phyloP scores from a whole-genome alignment of 1,139 yeast species.

The Saccharomycopsis crataegensis region DNA sequence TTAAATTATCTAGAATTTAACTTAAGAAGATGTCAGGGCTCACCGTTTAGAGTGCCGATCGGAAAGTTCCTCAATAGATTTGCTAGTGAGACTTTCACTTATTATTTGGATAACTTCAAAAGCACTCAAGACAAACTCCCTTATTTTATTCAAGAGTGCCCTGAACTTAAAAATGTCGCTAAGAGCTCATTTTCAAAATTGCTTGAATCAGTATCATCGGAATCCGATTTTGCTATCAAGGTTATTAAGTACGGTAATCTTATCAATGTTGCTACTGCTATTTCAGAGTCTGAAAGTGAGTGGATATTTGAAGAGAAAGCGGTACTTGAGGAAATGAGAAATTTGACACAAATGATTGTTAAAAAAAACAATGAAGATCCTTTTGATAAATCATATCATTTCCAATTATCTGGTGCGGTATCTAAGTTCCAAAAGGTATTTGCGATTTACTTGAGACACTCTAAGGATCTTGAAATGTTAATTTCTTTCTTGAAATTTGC shows the following conservation, averaged over 20 bases:
- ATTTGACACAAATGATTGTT: conserved; percentile 39
- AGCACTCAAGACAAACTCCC: conserved; percentile 66
- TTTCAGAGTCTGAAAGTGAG: conserved; percentile 43
- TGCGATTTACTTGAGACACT: conserved; percentile 38
- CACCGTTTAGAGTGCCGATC: conserved; percentile 90
- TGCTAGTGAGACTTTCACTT: conserved; percentile 65
- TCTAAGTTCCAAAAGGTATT: conserved; percentile 47
- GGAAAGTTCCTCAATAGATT: conserved; percentile 83
- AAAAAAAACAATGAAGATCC: conserved; percentile 36
- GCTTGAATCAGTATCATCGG: conserved; percentile 34
- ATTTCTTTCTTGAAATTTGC: conserved; percentile 42
- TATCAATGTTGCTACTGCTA: conserved; percentile 53
- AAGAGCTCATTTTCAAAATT: conserved; percentile 42
- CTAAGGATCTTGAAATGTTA: conserved; percentile 33
- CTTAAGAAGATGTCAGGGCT: conserved; percentile 74
- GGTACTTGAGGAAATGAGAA: conserved; percentile 40
- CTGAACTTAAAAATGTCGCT: conserved; percentile 46
- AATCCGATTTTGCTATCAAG: conserved; percentile 45
- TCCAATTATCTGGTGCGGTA: conserved; percentile 70
- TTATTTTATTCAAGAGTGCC: conserved; percentile 56
- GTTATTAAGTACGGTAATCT: conserved; percentile 64
- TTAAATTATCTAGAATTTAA: conserved; percentile 74
- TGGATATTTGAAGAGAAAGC: conserved; percentile 59
- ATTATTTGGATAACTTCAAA: conserved; percentile 59
- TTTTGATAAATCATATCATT: conserved; percentile 53